Evolutionary conservation across 495 filamentous ascomycete species (phyloP), one percentile per base, ranked within the genome.

Genomic region (Penicillium parvum): DNA sequence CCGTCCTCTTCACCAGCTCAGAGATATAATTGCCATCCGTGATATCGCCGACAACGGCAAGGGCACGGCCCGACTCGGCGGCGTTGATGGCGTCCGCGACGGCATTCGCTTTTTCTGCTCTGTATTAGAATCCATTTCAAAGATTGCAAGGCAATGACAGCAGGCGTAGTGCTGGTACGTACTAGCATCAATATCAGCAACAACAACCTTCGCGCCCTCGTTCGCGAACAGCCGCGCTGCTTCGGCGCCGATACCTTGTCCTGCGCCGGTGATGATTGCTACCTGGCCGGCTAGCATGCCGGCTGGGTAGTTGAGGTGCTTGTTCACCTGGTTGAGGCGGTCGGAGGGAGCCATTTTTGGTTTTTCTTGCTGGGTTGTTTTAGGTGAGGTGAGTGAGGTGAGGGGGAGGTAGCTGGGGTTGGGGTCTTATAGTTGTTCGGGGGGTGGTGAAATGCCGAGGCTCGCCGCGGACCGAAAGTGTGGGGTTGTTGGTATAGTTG

Each of bases 211-310:
- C 1, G 88, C 86, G 15, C 88, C 88, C 57, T 95, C 88, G 45
- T 86, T 87, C 19, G 85, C 87, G 55, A 94, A 95, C 6, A 91
- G 63, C 11, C 82, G 66, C 10, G 88, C 88, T 22, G 83, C 73
- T 66, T 91, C 88, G 20, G 88, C 88, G 19, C 88, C 88, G 59
- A 94, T 94, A 52, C 88, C 88, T 65, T 95, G 87, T n/a, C 84
- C 88, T 11, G 79, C 78, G 34, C 88, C 88, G 23, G 88, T 95
- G 55, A 94, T 82, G 61, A 95, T 90, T 55, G 86, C 87, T n/a
- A 83, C 78, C 65, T 92, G 86, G 40, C 82, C 81, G 27, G 75
- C 76, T 10, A 92, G 79, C 47, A 92, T 71, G 37, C 88, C 88
- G 53, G 77, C 73, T 10, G 86, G 85, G 71, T 79, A 90, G 70